phyloP scores from a whole-genome alignment of 306 rosid species.

The Ochetophila trinervis region DNA sequence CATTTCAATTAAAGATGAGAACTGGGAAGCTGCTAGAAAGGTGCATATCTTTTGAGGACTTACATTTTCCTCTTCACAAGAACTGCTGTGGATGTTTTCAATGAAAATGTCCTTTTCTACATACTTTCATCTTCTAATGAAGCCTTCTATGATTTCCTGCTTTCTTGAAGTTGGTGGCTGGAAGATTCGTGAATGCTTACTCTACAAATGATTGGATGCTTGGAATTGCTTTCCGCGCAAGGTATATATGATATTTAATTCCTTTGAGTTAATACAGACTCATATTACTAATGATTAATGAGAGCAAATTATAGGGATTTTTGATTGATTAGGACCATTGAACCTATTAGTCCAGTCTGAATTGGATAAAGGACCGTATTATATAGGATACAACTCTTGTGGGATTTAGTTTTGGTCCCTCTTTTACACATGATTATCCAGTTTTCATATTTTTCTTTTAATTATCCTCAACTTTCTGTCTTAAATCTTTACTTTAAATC shows the following conservation, averaged over 20 bases:
- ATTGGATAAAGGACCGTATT: background rate
- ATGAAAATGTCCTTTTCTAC: constrained; percentile 1
- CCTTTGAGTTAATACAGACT: background rate
- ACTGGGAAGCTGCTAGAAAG: constrained; percentile 51
- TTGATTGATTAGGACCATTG: background rate
- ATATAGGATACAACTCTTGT: too few relatives aligned
- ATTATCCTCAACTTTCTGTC: too few relatives aligned
- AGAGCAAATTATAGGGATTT: background rate
- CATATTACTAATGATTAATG: background rate
- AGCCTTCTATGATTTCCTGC: constrained; percentile 9
- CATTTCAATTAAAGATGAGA: constrained; percentile 45
- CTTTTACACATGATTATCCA: background rate
- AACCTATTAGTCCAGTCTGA: background rate
- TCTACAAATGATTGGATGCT: constrained; percentile 54
- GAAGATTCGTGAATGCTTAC: constrained; percentile 49
- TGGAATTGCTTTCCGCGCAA: constrained; percentile 54
- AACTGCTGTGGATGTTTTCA: background rate
- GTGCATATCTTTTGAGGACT: constrained; percentile 13
- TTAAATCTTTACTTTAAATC: too few relatives aligned
- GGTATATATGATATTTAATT: constrained; percentile 24
- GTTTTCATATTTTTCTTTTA: too few relatives aligned
- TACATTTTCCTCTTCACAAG: background rate
- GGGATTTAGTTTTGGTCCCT: too few relatives aligned
- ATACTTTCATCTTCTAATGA: background rate
- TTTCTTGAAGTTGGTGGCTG: constrained; percentile 48